Base-by-base conservation (phyloP, 768 basidiomycete genomes). In the Amanita subjunquillea region DNA sequence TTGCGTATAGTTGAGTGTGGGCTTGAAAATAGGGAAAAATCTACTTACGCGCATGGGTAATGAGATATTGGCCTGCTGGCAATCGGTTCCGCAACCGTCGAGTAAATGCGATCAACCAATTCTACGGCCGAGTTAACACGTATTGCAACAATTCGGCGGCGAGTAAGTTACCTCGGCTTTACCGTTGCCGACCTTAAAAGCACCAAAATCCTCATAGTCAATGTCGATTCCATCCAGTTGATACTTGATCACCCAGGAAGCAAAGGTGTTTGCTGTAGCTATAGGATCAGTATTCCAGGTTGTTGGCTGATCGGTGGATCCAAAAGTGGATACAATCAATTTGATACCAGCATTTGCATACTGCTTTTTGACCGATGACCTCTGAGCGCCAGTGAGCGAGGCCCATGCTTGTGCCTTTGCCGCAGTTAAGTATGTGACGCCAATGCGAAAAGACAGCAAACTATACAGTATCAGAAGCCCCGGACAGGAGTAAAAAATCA, bases 141-240 rank as follows among this genome's bases (percentile, higher is more conserved):
- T 22, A 22, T 40, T 10, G 27, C 48, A 20, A 43, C n/a, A 13
- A 27, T 29, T 15, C 3, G 17, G 20, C 20, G 22, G 10, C 4
- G 4, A 22, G 42, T 12, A 43, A 27, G 34, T n/a, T 57, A 70
- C 72, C 65, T 83, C 83, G 2, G 80, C 83, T 9, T 57, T 65
- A 7, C 76, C 79, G 43, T 69, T 27, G 27, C 44, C 44, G 8
- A 6, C 68, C 49, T 82, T 68, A 55, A 84, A 75, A 0, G 83
- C 83, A 56, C 69, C 64, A 57, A 85, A 83, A 58, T 85, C 84
- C 78, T 82, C 85, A 59, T 86, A 87, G 63, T 87, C 84, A 36
- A 89, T 79, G 60, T 87, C 85, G 25, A 85, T 77, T 47, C 85
- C 85, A 58, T 87, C 85, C 15, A 87, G 66, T 45, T 69, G 63